Conservation (phyloP, 176 grass and related monocot species). For the Aechmea fasciata region DNA sequence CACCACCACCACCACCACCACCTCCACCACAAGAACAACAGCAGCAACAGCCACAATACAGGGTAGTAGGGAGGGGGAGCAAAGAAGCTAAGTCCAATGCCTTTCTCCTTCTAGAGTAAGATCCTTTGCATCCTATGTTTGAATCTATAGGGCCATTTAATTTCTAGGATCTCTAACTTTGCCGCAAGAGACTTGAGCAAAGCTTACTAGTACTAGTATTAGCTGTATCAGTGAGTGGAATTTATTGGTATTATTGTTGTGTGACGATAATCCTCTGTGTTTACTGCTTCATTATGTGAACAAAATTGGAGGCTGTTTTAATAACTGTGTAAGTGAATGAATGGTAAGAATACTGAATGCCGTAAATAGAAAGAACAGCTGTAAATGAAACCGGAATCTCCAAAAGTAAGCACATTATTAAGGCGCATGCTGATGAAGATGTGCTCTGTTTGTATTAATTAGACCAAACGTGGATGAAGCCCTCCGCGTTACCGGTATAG, state of each 20-base stretch:
- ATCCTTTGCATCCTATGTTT: not conserved
- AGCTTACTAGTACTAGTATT: too few species aligned
- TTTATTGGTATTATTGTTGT: too few species aligned
- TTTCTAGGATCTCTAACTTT: not conserved
- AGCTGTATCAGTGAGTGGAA: too few species aligned
- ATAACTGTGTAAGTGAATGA: too few species aligned
- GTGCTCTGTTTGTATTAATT: not conserved
- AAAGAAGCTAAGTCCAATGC: not conserved
- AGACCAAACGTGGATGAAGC: slow-evolving; percentile 14
- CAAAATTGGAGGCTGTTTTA: too few species aligned
- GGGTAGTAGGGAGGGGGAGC: too few species aligned
- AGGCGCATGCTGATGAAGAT: not conserved
- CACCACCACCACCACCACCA: slow-evolving; percentile 35
- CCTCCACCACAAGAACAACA: slow-evolving; percentile 1
- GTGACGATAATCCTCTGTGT: too few species aligned
- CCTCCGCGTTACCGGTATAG: slow-evolving; percentile 7
- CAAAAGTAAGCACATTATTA: not conserved
- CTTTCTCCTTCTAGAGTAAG: not conserved
- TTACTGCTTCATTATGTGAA: too few species aligned
- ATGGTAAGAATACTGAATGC: too few species aligned
- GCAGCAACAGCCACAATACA: not conserved
- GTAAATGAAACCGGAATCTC: not conserved
- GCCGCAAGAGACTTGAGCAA: not conserved
- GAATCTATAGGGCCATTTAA: not conserved
- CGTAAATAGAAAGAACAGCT: too few species aligned